Conservation (phyloP, 2,329 filamentous ascomycete genomes). For the Colletotrichum spinosum region DNA sequence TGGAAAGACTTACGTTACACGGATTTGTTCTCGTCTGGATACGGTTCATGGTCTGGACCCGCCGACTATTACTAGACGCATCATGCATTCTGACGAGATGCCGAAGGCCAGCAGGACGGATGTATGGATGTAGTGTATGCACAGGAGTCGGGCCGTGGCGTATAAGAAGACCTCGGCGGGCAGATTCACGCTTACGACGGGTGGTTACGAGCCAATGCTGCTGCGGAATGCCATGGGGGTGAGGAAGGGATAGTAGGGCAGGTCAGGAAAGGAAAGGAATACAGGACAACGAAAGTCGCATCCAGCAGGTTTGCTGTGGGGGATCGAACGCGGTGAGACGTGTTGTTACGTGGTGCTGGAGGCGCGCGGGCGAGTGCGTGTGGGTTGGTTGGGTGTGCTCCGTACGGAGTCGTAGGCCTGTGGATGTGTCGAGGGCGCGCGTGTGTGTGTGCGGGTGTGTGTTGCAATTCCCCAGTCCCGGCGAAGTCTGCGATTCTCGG, state of each 20-base stretch:
- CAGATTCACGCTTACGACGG: neutral
- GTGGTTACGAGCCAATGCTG: constrained; percentile 7
- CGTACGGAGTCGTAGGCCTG: too few species aligned
- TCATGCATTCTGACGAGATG: constrained; percentile 20
- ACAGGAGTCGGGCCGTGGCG: constrained; percentile 12
- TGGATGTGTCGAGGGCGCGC: too few species aligned
- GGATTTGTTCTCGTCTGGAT: constrained; percentile 28
- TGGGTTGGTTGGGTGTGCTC: too few species aligned
- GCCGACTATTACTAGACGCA: constrained; percentile 10
- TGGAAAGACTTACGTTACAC: constrained; percentile 33
- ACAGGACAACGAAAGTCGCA: too few species aligned
- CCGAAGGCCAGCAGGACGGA: neutral
- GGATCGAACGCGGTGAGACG: neutral
- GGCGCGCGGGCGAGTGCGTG: too few species aligned
- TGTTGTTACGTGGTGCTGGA: neutral
- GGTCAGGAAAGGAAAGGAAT: too few species aligned
- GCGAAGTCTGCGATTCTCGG: constrained; percentile 16
- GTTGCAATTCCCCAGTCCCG: neutral
- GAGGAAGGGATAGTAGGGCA: neutral
- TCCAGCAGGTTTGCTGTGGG: too few species aligned
- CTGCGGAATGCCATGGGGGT: constrained; percentile 21
- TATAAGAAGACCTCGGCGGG: constrained; percentile 13
- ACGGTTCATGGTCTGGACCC: constrained; percentile 30
- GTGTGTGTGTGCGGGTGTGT: too few species aligned
- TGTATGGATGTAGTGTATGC: neutral